phyloP scores from a whole-genome alignment of 192 early-diverging fungal genomes.

The Rhizophagus clarus region DNA sequence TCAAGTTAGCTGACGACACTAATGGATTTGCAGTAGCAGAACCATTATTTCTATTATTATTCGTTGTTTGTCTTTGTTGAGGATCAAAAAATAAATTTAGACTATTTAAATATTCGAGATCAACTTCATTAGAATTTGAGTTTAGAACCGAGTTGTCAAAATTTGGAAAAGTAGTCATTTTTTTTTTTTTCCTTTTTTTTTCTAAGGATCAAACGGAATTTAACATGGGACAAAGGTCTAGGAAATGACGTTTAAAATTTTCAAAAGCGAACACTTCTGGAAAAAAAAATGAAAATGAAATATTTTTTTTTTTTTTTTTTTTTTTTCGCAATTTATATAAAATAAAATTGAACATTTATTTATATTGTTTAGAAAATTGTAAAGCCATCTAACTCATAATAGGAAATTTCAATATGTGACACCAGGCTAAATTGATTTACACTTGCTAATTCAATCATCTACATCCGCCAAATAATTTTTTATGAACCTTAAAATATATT shows the following conservation, averaged over 20 bases:
- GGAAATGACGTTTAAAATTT: not conserved
- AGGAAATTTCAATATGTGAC: not conserved
- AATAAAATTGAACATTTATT: not conserved
- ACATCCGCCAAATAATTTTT: not conserved
- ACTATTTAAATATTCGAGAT: not conserved
- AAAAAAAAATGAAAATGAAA: not conserved
- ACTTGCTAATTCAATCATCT: not conserved
- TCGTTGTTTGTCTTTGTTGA: not conserved
- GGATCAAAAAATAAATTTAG: not conserved
- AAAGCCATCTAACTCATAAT: not conserved
- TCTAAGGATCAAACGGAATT: no score
- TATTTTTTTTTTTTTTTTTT: not conserved
- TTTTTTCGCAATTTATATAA: not conserved
- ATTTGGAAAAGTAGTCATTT: not conserved
- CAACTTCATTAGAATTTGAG: not conserved
- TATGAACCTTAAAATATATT: not conserved
- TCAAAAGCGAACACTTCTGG: not conserved
- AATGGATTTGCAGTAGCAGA: not conserved
- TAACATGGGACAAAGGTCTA: no score
- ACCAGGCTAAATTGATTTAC: not conserved
- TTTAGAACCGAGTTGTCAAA: not conserved
- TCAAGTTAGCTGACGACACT: not conserved
- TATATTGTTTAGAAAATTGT: not conserved
- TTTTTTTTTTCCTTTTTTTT: not conserved
- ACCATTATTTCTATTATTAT: not conserved